Evolutionary conservation across 2,329 filamentous ascomycete species (phyloP).

Genomic region (Penicillium griseofulvum): DNA sequence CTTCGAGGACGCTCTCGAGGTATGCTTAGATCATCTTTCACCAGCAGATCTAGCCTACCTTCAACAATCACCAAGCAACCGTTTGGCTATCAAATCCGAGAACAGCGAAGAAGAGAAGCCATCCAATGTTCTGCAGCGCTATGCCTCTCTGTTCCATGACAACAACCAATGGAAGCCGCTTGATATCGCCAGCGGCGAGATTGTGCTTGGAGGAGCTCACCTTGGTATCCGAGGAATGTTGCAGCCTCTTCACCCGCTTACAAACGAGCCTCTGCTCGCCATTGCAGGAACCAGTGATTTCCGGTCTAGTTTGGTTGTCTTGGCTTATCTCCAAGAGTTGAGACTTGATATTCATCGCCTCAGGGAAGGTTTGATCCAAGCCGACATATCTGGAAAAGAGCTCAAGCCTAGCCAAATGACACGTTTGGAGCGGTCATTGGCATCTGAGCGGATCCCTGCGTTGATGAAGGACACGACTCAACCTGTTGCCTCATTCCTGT

Average conservation of each 20-base stretch:
- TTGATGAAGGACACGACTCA: slow-evolving; percentile 45
- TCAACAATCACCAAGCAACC: slow-evolving; percentile 28
- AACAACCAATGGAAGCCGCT: slow-evolving; percentile 31
- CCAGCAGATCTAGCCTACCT: slow-evolving; percentile 33
- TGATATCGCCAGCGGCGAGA: slow-evolving; percentile 17
- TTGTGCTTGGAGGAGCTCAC: slow-evolving; percentile 25
- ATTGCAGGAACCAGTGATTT: slow-evolving; percentile 24
- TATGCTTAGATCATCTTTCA: slow-evolving; percentile 40
- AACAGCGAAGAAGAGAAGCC: slow-evolving; percentile 10
- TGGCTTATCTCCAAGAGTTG: slow-evolving; percentile 39
- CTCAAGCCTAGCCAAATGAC: slow-evolving; percentile 46
- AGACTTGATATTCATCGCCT: slow-evolving; percentile 37
- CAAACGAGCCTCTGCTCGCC: slow-evolving; percentile 39
- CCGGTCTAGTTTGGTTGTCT: slow-evolving; percentile 22
- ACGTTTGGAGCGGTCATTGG: slow-evolving; percentile 41
- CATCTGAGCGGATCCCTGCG: slow-evolving; percentile 39
- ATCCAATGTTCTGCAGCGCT: slow-evolving; percentile 28
- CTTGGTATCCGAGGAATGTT: slow-evolving; percentile 25
- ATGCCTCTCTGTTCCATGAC: slow-evolving; percentile 33
- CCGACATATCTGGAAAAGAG: slow-evolving; percentile 32
- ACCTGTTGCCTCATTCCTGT: slow-evolving; percentile 39
- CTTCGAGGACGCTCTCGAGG: slow-evolving; percentile 24
- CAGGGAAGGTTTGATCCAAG: slow-evolving; percentile 32
- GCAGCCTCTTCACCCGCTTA: slow-evolving; percentile 41
- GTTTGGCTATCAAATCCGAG: slow-evolving; percentile 18